A percentile compares a stretch with the other conserved stretches of the same genome.
Evolutionary conservation across 2,329 filamentous ascomycete species (phyloP).

Genomic region (Cladobotryum protrusum): DNA sequence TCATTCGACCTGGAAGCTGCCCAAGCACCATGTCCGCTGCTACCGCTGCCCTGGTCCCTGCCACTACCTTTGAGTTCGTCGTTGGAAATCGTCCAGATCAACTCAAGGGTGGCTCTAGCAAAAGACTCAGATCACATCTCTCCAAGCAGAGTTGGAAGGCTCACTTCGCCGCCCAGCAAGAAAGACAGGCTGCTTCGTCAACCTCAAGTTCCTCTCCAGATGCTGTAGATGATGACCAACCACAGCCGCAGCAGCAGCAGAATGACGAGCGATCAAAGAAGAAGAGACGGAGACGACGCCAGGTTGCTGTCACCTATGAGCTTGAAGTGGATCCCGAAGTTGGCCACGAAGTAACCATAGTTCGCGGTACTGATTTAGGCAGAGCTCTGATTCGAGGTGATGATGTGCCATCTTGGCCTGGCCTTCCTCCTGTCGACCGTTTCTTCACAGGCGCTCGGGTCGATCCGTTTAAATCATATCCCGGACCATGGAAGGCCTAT

Average conservation of each 20-base stretch:
- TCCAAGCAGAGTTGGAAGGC: conserved; percentile 17
- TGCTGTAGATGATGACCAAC: background rate
- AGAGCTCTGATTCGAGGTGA: background rate
- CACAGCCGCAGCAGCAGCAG: background rate
- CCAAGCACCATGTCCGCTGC: too few relatives aligned
- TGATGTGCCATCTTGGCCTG: background rate
- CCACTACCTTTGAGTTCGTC: conserved; percentile 17
- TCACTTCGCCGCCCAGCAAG: conserved; percentile 7
- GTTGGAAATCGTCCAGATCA: conserved; percentile 18
- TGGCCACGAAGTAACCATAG: background rate
- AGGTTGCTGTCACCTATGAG: conserved; percentile 5
- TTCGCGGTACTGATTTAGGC: background rate
- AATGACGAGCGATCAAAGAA: conserved; percentile 3
- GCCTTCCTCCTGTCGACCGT: conserved; percentile 12
- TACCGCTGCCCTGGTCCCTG: background rate
- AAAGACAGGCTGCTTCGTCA: background rate
- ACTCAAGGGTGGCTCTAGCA: conserved; percentile 17
- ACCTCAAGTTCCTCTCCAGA: background rate
- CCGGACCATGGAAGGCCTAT: conserved; percentile 15
- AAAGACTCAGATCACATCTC: conserved; percentile 16
- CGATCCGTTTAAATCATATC: conserved; percentile 22
- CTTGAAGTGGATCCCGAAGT: background rate
- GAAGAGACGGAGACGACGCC: conserved; percentile 7
- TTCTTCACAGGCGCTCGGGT: conserved; percentile 20
- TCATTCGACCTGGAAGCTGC: too few relatives aligned